Evolutionary conservation across 495 filamentous ascomycete genomes (phyloP).

Genomic region (Penicillium diatomitis): DNA sequence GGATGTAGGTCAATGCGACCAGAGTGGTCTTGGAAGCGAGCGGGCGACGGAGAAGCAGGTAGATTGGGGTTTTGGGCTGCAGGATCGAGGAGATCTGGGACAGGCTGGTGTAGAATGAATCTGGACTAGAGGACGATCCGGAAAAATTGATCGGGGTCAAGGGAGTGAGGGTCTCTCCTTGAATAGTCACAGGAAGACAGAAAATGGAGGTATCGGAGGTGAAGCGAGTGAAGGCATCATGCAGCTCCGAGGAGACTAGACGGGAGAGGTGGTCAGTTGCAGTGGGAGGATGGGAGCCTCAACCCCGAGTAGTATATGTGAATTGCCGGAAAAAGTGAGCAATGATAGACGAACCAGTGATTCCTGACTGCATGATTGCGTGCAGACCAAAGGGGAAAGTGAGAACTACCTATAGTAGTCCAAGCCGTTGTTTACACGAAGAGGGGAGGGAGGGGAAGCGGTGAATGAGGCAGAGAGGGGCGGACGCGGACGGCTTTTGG

Average conservation of each 20-base stretch:
- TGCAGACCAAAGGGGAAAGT: slow-evolving; percentile 1
- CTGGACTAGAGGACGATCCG: slow-evolving; percentile 29
- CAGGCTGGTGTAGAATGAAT: slow-evolving; percentile 50
- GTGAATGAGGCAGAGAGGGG: slow-evolving; percentile 14
- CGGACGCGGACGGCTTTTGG: not conserved
- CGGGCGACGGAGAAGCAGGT: slow-evolving; percentile 72
- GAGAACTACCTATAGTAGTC: not conserved
- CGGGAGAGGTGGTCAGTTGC: slow-evolving; percentile 8
- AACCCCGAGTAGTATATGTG: too few relatives aligned
- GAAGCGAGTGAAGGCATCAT: slow-evolving; percentile 68
- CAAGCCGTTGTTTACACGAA: slow-evolving; percentile 14
- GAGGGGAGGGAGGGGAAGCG: slow-evolving; percentile 11
- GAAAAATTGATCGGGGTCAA: slow-evolving; percentile 47
- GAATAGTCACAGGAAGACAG: slow-evolving; percentile 75
- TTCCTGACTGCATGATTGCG: slow-evolving; percentile 75
- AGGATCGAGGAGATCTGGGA: slow-evolving; percentile 61
- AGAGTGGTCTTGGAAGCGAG: slow-evolving; percentile 41
- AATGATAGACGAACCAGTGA: slow-evolving; percentile 48
- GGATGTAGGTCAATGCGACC: slow-evolving; percentile 81
- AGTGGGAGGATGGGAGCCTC: not conserved
- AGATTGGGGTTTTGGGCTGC: slow-evolving; percentile 65
- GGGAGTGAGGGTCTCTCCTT: slow-evolving; percentile 63
- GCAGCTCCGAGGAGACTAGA: slow-evolving; percentile 77
- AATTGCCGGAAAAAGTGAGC: too few relatives aligned
- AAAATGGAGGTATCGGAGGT: slow-evolving; percentile 54